Evolutionary conservation across 306 rosid genomes (phyloP), one percentile per base, ranked within the genome.

Genomic region (Prunus mume): DNA sequence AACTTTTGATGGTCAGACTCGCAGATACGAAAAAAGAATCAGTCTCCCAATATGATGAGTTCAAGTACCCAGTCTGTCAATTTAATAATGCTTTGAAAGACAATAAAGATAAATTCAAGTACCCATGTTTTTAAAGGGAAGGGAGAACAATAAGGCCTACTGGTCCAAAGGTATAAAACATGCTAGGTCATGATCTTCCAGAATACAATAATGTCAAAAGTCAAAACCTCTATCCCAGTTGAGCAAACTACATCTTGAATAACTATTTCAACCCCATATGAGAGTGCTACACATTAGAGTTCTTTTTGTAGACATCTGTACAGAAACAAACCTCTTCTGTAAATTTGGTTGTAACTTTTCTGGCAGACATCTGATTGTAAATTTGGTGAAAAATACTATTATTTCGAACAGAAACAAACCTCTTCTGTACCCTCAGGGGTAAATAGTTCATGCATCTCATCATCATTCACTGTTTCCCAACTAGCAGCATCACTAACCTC

Each of bases 381-480:
- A 64, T 55, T 18, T 72, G 41, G 72, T 67, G 69, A 82, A 51
- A 79, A 68, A 80, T 12, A 62, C 54, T 64, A 68, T 61, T 71
- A 58, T 46, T 69, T 69, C 27, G 73, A 75, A 83, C 72, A 73
- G 78, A 85, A 86, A 81, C 80, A 80, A 80, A 89, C 99, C 97
- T 91, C 91, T 77, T 74, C 76, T 47, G 91, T 83, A 77, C 83
- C 85, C 73, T 85, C 89, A 66, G 52, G 68, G 69, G 86, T 80
- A 83, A 87, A 85, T 86, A 83, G 65, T 73, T 80, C 83, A 83
- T 88, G 87, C 90, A 80, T 86, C 86, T 87, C 97, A 52, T 91
- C 93, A 76, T 92, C 97, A 74, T 88, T 73, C 66, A 96, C 96
- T 22, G 99, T 96, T 92, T 96, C 99, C 99, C 99, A 96, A 83